A percentile compares a stretch with the other conserved stretches of the same genome.
These are phyloP conservation scores for Penicillium daleae DNA, from an alignment of 495 filamentous ascomycete species.

Conservation along the genomic window DNA sequence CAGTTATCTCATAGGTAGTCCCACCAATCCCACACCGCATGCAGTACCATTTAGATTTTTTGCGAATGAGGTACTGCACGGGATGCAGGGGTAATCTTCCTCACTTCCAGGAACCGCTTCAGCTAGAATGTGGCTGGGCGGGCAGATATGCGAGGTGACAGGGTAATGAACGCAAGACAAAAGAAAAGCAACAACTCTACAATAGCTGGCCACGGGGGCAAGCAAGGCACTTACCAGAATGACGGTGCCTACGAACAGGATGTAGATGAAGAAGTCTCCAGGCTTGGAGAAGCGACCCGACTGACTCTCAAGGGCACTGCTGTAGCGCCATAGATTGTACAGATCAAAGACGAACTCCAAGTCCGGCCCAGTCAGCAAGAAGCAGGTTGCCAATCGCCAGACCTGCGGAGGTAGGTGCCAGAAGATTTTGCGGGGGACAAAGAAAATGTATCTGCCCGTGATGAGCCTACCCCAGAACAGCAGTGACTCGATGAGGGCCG, in stretches of 20 bases:
- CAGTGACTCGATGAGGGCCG: constrained; percentile 65
- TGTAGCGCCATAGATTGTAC: constrained; percentile 75
- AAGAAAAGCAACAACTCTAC: constrained; percentile 22
- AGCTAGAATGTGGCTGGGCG: constrained; percentile 81
- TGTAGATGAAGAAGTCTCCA: constrained; percentile 71
- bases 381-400: constrained; percentile 71
- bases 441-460: constrained; percentile 57
- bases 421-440: constrained; percentile 58
- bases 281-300: constrained; percentile 63
- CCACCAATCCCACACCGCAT: constrained; percentile 87
- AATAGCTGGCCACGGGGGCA: constrained; percentile 7
- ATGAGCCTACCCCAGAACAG: constrained; percentile 65
- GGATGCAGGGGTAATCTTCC: constrained; percentile 91
- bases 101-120: constrained; percentile 97
- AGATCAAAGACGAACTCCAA: constrained; percentile 78
- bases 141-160: constrained; percentile 88
- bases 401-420: constrained; percentile 64
- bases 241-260: constrained; percentile 60
- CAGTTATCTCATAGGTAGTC: constrained; percentile 84
- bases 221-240: constrained; percentile 63
- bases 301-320: constrained; percentile 61
- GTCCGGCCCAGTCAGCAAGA: constrained; percentile 67
- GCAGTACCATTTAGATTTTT: constrained; percentile 64
- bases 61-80: constrained; percentile 75
- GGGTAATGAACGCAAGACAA: constrained; percentile 27